phyloP scores from a whole-genome alignment of 1,284 basidiomycete species.

The Wallemia mellicola region DNA sequence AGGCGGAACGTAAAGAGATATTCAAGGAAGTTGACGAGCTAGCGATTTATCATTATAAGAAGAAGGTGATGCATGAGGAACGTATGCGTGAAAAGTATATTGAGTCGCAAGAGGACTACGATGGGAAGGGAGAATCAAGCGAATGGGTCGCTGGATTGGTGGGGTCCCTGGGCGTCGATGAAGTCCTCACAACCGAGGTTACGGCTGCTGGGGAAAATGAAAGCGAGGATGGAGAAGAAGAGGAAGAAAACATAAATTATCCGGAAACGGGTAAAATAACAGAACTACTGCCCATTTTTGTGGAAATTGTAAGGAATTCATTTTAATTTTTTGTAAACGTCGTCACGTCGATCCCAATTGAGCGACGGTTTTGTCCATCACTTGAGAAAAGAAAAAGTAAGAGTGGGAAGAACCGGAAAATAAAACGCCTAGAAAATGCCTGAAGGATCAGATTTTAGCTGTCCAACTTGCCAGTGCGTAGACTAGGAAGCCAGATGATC shows the following conservation, averaged over 20 bases:
- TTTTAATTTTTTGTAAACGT: not conserved
- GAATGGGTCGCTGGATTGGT: not conserved
- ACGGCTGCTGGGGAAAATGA: not conserved
- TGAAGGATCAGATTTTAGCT: not conserved
- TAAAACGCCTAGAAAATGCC: too few species aligned
- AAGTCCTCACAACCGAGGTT: not conserved
- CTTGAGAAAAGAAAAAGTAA: not conserved
- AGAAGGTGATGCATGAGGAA: constrained; percentile 68
- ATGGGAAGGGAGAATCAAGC: constrained; percentile 1
- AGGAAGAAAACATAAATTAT: not conserved
- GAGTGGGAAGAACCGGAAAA: too few species aligned
- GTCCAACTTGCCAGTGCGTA: not conserved
- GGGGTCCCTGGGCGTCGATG: not conserved
- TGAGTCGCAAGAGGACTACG: constrained; percentile 3
- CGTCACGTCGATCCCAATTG: not conserved
- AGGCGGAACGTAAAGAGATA: constrained; percentile 38
- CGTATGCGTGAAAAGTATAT: constrained; percentile 54
- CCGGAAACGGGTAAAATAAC: too few species aligned
- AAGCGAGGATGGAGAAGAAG: not conserved
- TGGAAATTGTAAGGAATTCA: not conserved
- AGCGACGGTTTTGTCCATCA: not conserved
- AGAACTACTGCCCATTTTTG: not conserved
- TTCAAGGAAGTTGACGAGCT: constrained; percentile 59
- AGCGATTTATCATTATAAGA: constrained; percentile 63
- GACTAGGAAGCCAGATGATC: not conserved